Conservation (phyloP, 164 flowering plant genomes). For the Magnolia sinica region DNA sequence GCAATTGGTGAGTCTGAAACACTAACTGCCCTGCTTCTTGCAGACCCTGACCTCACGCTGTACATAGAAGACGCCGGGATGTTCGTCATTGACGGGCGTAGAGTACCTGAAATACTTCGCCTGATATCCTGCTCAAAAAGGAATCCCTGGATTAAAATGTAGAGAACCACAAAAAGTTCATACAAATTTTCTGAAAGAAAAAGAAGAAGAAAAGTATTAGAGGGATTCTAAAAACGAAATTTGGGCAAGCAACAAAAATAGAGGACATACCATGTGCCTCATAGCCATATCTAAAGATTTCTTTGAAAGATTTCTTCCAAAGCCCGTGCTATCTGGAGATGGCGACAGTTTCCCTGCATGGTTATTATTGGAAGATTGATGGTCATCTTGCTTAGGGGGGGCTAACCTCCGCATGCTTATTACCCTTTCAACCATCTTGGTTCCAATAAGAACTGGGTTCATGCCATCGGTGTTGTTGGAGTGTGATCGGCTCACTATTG, state of each 20-base stretch:
- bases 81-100: slow-evolving; percentile 67
- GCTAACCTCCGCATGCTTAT: slow-evolving; percentile 78
- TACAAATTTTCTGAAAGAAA: background rate
- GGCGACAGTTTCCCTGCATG: slow-evolving; percentile 59
- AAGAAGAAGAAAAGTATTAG: background rate
- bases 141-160: slow-evolving; percentile 8
- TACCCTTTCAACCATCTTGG: slow-evolving; percentile 93
- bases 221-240: background rate
- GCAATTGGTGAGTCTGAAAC: slow-evolving; percentile 80
- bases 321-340: slow-evolving; percentile 76
- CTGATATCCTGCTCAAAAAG: slow-evolving; percentile 65
- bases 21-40: slow-evolving; percentile 49
- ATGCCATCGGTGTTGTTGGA: slow-evolving; percentile 52
- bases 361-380: slow-evolving; percentile 39
- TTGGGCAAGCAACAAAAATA: background rate
- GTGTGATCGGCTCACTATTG: slow-evolving; percentile 39
- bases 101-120: slow-evolving; percentile 57
- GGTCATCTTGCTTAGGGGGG: slow-evolving; percentile 75
- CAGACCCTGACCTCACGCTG: slow-evolving; percentile 71
- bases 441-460: slow-evolving; percentile 73
- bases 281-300: slow-evolving; percentile 91
- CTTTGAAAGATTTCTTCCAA: slow-evolving; percentile 82
- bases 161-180: background rate
- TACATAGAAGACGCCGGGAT: slow-evolving; percentile 86
- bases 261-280: slow-evolving; percentile 73